Evolutionary conservation across 1,284 basidiomycete species (phyloP), one percentile per base, ranked within the genome.

Genomic region (Cystobasidium sp.): DNA sequence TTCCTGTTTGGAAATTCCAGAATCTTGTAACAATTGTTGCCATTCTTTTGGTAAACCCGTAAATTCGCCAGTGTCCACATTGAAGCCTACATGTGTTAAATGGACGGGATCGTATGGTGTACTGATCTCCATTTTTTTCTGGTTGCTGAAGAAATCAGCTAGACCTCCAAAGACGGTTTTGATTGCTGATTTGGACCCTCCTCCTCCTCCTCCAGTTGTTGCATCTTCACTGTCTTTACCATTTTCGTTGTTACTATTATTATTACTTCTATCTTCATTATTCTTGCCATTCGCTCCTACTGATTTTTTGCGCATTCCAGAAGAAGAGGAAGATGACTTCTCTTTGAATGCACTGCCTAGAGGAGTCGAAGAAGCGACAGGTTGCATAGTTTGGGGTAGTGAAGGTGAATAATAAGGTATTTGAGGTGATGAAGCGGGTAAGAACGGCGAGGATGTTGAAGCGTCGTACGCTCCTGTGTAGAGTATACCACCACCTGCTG

Each of bases 51-150:
- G 97, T 71, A 99, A 86, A 4, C 97, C 97, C 3, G 81, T 82
- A 76, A 84, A 99, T 84, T 99, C 95, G 74, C 97, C 97, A 0
- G 96, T 99, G 75, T 93, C 95, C 44, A 93, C 94, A 84, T 99
- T 97, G 88, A 98, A 99, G 76, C 96, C 97, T 81, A 99, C 97
- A 81, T 99, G 97, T 0, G 96, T 99, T 78, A 99, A 89, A 84
- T 99, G 97, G 51, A 99, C 95, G n/a, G 97, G 97, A 83, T 99
- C 97, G 82, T 97, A 99, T 0, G 87, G 96, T 2, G 94, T 97
- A 78, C 92, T 95, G 85, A 99, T 99, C 84, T 97, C 94, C 90
- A 53, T 92, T 85, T 93, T 94, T 74, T 88, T 77, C 31, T 73
- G 49, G 18, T 64, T 66, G 12, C 62, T 46, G 43, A 73, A 53